Conservation (phyloP, 1,284 basidiomycete species). For the Wallemia mellicola region DNA sequence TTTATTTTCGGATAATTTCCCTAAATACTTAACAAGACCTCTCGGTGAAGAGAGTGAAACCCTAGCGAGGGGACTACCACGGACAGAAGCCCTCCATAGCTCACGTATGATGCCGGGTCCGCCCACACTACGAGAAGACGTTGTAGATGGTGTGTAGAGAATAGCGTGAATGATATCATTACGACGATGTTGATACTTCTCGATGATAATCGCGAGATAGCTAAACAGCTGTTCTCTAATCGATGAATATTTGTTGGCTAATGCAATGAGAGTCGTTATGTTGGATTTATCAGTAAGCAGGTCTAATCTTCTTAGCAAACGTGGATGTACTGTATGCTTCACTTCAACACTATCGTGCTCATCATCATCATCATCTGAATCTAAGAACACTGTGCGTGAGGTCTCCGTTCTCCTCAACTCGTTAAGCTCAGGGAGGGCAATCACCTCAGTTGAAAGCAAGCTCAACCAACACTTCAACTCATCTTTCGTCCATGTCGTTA, state of each 20-base stretch:
- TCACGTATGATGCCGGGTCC: slow-evolving; percentile 34
- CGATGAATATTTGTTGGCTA: slow-evolving; percentile 14
- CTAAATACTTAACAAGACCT: slow-evolving; percentile 11
- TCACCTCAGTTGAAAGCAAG: slow-evolving; percentile 24
- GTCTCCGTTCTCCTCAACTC: slow-evolving; percentile 6
- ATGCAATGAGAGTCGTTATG: slow-evolving; percentile 20
- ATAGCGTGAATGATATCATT: slow-evolving; percentile 20
- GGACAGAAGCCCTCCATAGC: slow-evolving; percentile 24
- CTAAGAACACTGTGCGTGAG: slow-evolving; percentile 5
- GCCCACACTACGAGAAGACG: slow-evolving; percentile 10
- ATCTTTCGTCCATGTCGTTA: slow-evolving; percentile 19
- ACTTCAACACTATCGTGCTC: slow-evolving; percentile 17
- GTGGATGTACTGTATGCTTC: slow-evolving; percentile 22
- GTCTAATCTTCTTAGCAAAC: slow-evolving; percentile 26
- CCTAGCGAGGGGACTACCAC: background rate
- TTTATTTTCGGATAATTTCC: slow-evolving; percentile 18
- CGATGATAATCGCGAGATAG: slow-evolving; percentile 26
- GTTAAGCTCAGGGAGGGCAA: slow-evolving; percentile 27
- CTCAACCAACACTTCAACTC: slow-evolving; percentile 26
- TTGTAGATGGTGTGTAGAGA: slow-evolving; percentile 10
- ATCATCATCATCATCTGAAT: slow-evolving; percentile 19
- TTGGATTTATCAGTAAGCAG: slow-evolving; percentile 23
- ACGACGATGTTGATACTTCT: slow-evolving; percentile 27
- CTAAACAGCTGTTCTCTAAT: slow-evolving; percentile 20
- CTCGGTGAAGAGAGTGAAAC: slow-evolving; percentile 10